phyloP scores from a whole-genome alignment of 371 early-diverging fungal genomes.

The Syncephalastrum monosporum region DNA sequence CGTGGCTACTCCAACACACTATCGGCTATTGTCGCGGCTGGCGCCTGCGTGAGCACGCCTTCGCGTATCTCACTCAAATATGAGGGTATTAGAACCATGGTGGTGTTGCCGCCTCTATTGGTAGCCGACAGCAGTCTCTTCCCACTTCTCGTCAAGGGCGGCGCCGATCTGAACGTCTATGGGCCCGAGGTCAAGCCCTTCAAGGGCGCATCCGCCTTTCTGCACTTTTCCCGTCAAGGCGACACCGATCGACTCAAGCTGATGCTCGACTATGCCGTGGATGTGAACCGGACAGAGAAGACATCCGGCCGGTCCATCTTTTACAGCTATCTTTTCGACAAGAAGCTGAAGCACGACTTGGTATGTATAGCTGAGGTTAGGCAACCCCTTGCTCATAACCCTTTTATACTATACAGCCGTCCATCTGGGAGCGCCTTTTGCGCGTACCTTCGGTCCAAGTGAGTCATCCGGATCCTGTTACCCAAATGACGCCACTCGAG shows the following conservation, averaged over 20 bases:
- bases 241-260: conserved; percentile 19
- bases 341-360: background rate
- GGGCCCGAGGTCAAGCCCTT: conserved; percentile 16
- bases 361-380: too few relatives aligned
- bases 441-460: too few relatives aligned
- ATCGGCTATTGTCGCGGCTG: conserved; percentile 30
- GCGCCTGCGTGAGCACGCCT: conserved; percentile 22
- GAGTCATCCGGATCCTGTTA: conserved; percentile 21
- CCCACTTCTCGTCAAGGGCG: conserved; percentile 15
- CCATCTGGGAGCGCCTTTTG: too few relatives aligned
- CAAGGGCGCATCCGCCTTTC: conserved; percentile 28
- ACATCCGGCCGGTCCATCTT: conserved; percentile 35
- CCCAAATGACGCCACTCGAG: conserved; percentile 55
- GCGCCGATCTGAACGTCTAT: conserved; percentile 27
- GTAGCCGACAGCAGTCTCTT: too few relatives aligned
- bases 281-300: conserved; percentile 36
- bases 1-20: conserved; percentile 16
- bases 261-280: conserved; percentile 32
- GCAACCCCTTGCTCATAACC: too few relatives aligned
- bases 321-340: conserved; percentile 37
- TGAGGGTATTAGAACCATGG: too few relatives aligned
- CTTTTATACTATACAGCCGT: too few relatives aligned
- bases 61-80: background rate
- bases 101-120: too few relatives aligned
- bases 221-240: conserved; percentile 13